Conservation (phyloP, 768 basidiomycete species). For the Leccinum fibrillosum region DNA sequence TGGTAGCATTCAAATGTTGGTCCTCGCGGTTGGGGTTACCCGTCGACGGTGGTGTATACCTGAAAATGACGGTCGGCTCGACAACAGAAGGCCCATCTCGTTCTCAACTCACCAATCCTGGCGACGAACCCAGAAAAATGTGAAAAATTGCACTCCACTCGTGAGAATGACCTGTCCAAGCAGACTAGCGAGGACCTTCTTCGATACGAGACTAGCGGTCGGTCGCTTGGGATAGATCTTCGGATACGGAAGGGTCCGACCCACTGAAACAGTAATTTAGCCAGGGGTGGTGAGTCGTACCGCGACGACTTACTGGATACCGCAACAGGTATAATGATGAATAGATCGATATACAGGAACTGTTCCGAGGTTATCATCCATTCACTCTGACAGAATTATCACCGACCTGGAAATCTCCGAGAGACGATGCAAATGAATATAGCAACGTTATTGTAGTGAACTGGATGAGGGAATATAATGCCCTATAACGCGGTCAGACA, state of each 20-base stretch:
- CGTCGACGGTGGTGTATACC: conserved; percentile 74
- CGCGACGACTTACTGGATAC: conserved; percentile 73
- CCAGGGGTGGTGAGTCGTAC: background rate
- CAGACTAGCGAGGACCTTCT: conserved; percentile 90
- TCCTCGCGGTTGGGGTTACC: conserved; percentile 47
- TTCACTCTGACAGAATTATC: background rate
- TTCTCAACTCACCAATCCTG: conserved; percentile 68
- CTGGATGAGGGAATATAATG: conserved; percentile 96
- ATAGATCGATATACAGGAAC: conserved; percentile 97
- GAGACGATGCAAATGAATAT: conserved; percentile 93
- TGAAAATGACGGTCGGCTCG: conserved; percentile 26
- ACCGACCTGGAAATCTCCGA: conserved; percentile 93
- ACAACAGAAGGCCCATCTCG: background rate
- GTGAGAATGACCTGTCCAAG: conserved; percentile 91
- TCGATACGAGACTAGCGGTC: conserved; percentile 93
- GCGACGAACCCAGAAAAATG: conserved; percentile 81
- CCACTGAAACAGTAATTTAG: conserved; percentile 58
- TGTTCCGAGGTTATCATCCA: conserved; percentile 29
- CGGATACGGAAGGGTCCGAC: conserved; percentile 86
- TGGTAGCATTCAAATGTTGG: conserved; percentile 76
- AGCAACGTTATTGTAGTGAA: conserved; percentile 96
- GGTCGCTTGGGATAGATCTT: conserved; percentile 86
- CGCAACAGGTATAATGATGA: conserved; percentile 96
- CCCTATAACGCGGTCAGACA: conserved; percentile 52
- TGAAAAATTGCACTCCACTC: conserved; percentile 78